Conservation (phyloP, 306 rosid species). For the Vigna hirtella region DNA sequence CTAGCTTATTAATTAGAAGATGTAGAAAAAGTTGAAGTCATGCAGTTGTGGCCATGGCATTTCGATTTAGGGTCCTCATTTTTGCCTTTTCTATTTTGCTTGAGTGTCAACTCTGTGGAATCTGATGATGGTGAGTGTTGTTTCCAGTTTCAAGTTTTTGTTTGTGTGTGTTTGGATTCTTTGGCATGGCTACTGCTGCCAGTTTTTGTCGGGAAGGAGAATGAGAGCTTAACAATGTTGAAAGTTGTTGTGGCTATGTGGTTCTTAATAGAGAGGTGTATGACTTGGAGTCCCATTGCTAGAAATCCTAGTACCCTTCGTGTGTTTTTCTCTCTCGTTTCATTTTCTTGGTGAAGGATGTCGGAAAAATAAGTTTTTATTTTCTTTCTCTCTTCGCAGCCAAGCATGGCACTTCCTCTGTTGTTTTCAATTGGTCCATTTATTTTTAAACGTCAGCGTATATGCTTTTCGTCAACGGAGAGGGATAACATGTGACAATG, state of each 20-base stretch:
- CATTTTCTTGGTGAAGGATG: conserved; percentile 33
- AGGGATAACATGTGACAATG: conserved; percentile 89
- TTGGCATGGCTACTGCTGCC: conserved; percentile 24
- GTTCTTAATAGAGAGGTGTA: conserved; percentile 15
- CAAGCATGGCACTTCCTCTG: conserved; percentile 39
- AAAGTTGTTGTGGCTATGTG: conserved; percentile 37
- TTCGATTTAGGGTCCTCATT: conserved; percentile 59
- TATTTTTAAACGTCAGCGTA: conserved; percentile 8
- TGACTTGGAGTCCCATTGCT: conserved; percentile 30
- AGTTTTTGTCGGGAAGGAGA: background rate
- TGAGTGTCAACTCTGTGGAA: conserved; percentile 57
- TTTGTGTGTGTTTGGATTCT: background rate
- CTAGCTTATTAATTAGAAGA: background rate
- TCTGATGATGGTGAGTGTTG: conserved; percentile 83
- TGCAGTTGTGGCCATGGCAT: conserved; percentile 57
- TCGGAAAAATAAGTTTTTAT: conserved; percentile 18
- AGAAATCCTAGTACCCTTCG: conserved; percentile 30
- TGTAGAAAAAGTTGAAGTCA: conserved; percentile 22
- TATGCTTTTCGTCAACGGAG: conserved; percentile 50
- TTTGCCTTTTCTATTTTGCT: conserved; percentile 54
- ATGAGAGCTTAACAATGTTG: conserved; percentile 7
- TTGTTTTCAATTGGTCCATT: conserved; percentile 29
- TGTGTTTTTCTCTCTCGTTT: conserved; percentile 21
- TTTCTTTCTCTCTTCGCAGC: conserved; percentile 8
- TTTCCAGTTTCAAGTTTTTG: conserved; percentile 3